Evolutionary conservation across 2,329 filamentous ascomycete genomes (phyloP), one percentile per base, ranked within the genome.

Genomic region (Albifimbria verrucaria): DNA sequence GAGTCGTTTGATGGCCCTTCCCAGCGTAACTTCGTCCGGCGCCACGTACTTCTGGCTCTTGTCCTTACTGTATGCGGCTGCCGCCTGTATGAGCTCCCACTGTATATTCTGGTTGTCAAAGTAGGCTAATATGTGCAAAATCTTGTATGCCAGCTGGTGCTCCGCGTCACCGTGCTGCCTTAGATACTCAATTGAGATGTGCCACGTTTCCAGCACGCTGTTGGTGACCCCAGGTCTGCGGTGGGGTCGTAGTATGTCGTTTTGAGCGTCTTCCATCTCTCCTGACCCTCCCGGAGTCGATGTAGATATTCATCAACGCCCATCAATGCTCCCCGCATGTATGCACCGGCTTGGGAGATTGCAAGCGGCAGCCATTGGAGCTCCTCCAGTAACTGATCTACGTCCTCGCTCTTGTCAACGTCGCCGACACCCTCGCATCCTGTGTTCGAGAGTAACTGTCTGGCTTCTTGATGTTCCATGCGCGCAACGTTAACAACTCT

Each of bases 121-220:
- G 45, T 65, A 71, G 1, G 68, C 62, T 2, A 72, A 50, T 0
- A 61, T 56, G 10, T 65, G 59, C 0, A 73, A 57, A 15, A 72
- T 66, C 11, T 47, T 53, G 28, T 65, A 65, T 23, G 63, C 62
- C 41, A 58, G 51, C 24, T 60, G 18, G 50, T 59, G 66, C 25
- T 68, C 66, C 23, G 10, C 22, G 6, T 23, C 20, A 6, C 12
- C 12, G 43, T 58, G 43, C 10, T 50, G 53, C n/a, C 72, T 60
- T 4, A 55, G 63, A 12, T 23, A 23, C 21, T 62, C 59, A 44
- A 72, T 65, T 2, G 68, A 72, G 25, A 68, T 65, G 6, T 47
- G 51, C 69, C 64, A 72, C 2, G 67, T 72, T 44, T 65, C 50
- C 28, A 72, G 57, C 1, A 71, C 53, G 44, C 65, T 71, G 43